These are phyloP conservation scores for Mycena belliarum DNA, from an alignment of 768 basidiomycete genomes.

Conservation along the genomic window DNA sequence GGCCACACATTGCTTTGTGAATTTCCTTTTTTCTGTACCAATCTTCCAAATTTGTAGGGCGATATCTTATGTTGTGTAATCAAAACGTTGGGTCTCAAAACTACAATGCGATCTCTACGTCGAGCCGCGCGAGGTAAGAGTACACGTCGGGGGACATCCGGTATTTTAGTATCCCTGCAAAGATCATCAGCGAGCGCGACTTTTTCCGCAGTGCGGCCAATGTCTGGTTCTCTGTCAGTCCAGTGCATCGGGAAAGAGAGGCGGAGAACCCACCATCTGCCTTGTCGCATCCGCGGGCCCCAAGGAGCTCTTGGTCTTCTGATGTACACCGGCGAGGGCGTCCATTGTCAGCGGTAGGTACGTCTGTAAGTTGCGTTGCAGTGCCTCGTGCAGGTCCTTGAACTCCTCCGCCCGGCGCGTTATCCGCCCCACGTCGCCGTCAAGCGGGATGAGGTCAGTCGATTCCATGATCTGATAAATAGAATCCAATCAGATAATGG, in stretches of 20 bases:
- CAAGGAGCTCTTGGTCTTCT: slow-evolving; percentile 67
- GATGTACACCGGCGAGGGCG: slow-evolving; percentile 79
- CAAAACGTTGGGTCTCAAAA: too few species aligned
- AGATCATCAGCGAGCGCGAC: slow-evolving; percentile 84
- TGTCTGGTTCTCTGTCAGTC: slow-evolving; percentile 42
- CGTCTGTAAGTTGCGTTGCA: slow-evolving; percentile 87
- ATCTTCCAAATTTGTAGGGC: neutral
- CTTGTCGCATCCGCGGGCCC: slow-evolving; percentile 69
- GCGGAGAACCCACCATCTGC: slow-evolving; percentile 59
- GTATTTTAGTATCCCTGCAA: slow-evolving; percentile 85
- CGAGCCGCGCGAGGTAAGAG: slow-evolving; percentile 80
- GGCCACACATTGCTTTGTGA: neutral
- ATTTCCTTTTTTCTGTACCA: neutral
- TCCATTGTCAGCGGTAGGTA: slow-evolving; percentile 94
- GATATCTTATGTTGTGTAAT: too few species aligned
- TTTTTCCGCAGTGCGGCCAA: slow-evolving; percentile 71
- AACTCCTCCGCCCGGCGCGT: slow-evolving; percentile 88
- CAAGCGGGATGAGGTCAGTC: slow-evolving; percentile 83
- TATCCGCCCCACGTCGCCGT: slow-evolving; percentile 82
- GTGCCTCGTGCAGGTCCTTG: slow-evolving; percentile 79
- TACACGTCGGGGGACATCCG: slow-evolving; percentile 90
- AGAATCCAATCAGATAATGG: too few species aligned
- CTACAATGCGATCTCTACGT: slow-evolving; percentile 81
- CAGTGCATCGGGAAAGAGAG: slow-evolving; percentile 10
- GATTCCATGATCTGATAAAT: slow-evolving; percentile 75